phyloP scores from a whole-genome alignment of 2,329 filamentous ascomycete genomes.

The Dothistroma septosporum region DNA sequence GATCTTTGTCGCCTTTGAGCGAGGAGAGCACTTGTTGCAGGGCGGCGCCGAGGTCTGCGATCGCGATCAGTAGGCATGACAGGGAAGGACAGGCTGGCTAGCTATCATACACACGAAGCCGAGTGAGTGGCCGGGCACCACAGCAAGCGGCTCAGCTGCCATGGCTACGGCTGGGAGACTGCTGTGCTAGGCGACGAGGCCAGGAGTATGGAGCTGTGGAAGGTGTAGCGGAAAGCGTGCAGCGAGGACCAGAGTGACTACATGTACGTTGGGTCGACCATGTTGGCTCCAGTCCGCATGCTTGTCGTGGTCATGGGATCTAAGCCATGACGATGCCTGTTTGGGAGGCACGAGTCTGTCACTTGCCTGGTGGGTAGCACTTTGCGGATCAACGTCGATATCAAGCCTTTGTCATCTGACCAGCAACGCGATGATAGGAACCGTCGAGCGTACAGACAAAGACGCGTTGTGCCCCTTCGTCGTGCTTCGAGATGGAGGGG shows the following conservation, averaged over 20 bases:
- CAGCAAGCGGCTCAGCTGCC: slow-evolving; percentile 15
- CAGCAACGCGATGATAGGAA: not conserved
- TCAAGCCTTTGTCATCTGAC: not conserved
- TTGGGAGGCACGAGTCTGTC: not conserved
- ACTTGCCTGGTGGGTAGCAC: not conserved
- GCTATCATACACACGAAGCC: slow-evolving; percentile 39
- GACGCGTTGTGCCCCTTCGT: not conserved
- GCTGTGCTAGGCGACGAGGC: not conserved
- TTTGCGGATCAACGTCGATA: not conserved
- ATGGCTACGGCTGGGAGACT: not conserved
- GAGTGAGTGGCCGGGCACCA: slow-evolving; percentile 31
- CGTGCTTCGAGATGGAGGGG: not conserved
- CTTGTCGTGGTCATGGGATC: not conserved
- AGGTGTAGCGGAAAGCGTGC: not conserved
- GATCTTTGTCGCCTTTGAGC: slow-evolving; percentile 79
- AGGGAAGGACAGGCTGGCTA: not conserved
- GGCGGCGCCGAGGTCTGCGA: slow-evolving; percentile 76
- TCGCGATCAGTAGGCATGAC: not conserved
- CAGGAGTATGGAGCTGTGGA: not conserved
- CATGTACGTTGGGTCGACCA: not conserved
- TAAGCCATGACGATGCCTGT: not conserved
- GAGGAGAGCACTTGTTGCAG: slow-evolving; percentile 84
- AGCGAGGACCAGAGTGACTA: not conserved
- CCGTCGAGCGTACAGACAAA: not conserved
- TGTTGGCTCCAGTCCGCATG: not conserved